phyloP scores from a whole-genome alignment of 2,329 filamentous ascomycete genomes.

The Microcera coccophila region DNA sequence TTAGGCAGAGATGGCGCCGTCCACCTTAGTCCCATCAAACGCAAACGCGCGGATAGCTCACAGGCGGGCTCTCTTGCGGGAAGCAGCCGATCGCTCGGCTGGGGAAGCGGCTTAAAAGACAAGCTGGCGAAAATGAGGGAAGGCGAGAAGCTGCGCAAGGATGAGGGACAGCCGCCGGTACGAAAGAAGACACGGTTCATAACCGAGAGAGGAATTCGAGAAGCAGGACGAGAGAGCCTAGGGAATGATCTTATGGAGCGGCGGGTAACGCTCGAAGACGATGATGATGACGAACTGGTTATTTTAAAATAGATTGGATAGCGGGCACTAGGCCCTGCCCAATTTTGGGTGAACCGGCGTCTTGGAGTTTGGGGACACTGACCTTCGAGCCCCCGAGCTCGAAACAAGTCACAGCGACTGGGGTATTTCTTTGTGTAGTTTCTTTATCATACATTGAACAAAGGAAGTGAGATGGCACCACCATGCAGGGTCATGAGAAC shows the following conservation, averaged over 20 bases:
- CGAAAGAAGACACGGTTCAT: constrained; percentile 77
- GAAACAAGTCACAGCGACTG: constrained; percentile 23
- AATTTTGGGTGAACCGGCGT: background rate
- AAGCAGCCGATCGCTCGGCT: constrained; percentile 43
- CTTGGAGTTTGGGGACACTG: constrained; percentile 19
- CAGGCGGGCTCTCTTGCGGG: constrained; percentile 30
- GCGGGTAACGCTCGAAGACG: constrained; percentile 38
- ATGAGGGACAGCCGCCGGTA: constrained; percentile 41
- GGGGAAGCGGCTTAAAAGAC: constrained; percentile 52
- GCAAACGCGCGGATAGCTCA: constrained; percentile 55
- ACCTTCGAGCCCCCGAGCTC: constrained; percentile 9
- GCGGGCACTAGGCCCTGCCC: background rate
- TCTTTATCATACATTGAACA: background rate
- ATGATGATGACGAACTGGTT: constrained; percentile 52
- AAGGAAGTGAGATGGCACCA: too few species aligned
- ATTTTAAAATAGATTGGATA: constrained; percentile 36
- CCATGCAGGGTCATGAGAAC: too few species aligned
- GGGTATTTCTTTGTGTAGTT: background rate
- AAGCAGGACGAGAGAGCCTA: constrained; percentile 71
- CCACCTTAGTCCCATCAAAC: constrained; percentile 57
- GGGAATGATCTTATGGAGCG: constrained; percentile 46
- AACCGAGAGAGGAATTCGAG: constrained; percentile 71
- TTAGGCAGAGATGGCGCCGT: constrained; percentile 41
- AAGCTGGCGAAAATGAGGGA: constrained; percentile 61
- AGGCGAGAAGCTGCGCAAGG: constrained; percentile 47